These are phyloP conservation scores for Suillus lakei DNA, from an alignment of 768 basidiomycete species.

Conservation along the genomic window DNA sequence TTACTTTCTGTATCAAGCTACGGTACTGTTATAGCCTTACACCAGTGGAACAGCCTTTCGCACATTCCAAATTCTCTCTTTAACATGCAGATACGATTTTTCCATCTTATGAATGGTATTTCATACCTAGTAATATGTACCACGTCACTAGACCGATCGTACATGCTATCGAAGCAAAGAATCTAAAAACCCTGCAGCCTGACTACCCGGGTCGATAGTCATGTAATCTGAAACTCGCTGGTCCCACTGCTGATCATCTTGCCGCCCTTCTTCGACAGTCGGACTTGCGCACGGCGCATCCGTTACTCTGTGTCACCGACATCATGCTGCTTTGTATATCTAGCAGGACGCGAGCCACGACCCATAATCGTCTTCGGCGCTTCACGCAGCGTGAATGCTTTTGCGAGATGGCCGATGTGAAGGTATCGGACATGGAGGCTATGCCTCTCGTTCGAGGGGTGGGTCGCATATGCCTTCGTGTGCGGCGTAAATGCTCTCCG, in stretches of 20 bases:
- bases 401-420: constrained; percentile 93
- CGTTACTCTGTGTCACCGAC: constrained; percentile 67
- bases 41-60: too few relatives aligned
- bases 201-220: constrained; percentile 20
- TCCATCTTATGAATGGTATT: too few relatives aligned
- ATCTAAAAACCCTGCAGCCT: background rate
- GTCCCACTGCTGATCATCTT: constrained; percentile 68
- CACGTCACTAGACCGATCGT: too few relatives aligned
- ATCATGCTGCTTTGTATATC: constrained; percentile 22
- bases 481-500: constrained; percentile 90
- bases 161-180: too few relatives aligned
- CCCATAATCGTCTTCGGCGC: constrained; percentile 59
- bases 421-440: constrained; percentile 95
- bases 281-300: constrained; percentile 87
- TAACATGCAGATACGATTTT: too few relatives aligned
- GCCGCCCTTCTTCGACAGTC: constrained; percentile 80
- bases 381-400: constrained; percentile 89
- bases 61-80: too few relatives aligned
- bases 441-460: constrained; percentile 93
- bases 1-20: too few relatives aligned
- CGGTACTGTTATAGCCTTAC: too few relatives aligned
- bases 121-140: background rate
- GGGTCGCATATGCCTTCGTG: constrained; percentile 96
- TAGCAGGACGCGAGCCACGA: constrained; percentile 9
- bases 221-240: constrained; percentile 81